phyloP scores from a whole-genome alignment of 1,139 yeast genomes.

The Nakaseomyces delphensis region DNA sequence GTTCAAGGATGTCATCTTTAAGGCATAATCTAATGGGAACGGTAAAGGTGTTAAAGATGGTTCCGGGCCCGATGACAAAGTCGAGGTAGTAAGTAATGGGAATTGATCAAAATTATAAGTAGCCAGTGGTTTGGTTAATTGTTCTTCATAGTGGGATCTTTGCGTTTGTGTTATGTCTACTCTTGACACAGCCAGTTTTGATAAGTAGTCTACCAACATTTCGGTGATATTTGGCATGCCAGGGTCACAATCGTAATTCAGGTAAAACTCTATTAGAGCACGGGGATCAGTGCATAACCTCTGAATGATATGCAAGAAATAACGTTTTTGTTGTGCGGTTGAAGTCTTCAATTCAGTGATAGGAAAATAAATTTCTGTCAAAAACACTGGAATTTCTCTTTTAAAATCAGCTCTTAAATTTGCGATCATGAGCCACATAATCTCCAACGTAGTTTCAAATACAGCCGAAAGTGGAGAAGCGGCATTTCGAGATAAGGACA shows the following conservation, averaged over 20 bases:
- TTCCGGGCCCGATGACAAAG: constrained; percentile 52
- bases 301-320: constrained; percentile 67
- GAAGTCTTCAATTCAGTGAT: constrained; percentile 88
- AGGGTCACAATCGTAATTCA: constrained; percentile 91
- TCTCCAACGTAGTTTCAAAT: constrained; percentile 84
- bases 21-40: constrained; percentile 72
- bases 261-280: constrained; percentile 80
- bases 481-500: constrained; percentile 81
- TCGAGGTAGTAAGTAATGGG: constrained; percentile 67
- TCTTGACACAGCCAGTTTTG: constrained; percentile 61
- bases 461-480: constrained; percentile 89
- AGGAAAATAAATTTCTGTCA: constrained; percentile 90
- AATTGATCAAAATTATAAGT: constrained; percentile 66
- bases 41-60: constrained; percentile 46
- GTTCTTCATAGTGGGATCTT: constrained; percentile 55
- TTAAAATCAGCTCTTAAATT: constrained; percentile 82
- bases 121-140: constrained; percentile 51
- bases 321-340: constrained; percentile 85
- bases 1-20: constrained; percentile 72
- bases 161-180: constrained; percentile 68
- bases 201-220: constrained; percentile 64
- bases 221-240: constrained; percentile 81
- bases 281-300: constrained; percentile 83
- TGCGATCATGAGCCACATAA: constrained; percentile 81
- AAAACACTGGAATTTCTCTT: constrained; percentile 85